A percentile compares a stretch with the other conserved stretches of the same genome.
Conservation (phyloP, 768 basidiomycete genomes). For the Lepiota venenata region DNA sequence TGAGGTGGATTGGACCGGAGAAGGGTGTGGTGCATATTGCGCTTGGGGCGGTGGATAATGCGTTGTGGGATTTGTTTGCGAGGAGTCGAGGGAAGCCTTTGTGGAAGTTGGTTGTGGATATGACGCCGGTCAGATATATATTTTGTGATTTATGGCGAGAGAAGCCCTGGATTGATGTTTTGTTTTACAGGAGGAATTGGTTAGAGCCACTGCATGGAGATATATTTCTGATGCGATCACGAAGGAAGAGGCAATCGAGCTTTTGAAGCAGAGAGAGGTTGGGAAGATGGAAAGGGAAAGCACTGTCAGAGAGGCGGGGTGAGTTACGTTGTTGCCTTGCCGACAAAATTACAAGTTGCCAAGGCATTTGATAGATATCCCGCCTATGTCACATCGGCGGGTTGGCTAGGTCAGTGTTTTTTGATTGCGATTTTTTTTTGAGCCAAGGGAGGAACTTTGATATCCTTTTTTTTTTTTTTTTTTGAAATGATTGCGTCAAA, state of each 20-base stretch:
- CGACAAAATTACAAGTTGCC: not conserved
- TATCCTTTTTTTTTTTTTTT: too few species aligned
- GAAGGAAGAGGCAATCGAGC: constrained; percentile 79
- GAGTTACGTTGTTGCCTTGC: constrained; percentile 8
- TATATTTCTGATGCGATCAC: constrained; percentile 96
- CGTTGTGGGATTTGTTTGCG: constrained; percentile 93
- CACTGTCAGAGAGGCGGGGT: constrained; percentile 70
- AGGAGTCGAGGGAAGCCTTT: constrained; percentile 78
- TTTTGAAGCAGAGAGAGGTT: constrained; percentile 75
- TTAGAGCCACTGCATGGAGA: constrained; percentile 72
- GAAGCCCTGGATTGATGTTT: not conserved
- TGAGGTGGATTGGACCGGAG: constrained; percentile 95
- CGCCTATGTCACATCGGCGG: constrained; percentile 90
- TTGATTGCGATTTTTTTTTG: not conserved
- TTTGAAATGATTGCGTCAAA: too few species aligned
- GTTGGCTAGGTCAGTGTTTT: constrained; percentile 82
- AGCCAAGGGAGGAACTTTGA: too few species aligned
- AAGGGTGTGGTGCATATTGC: constrained; percentile 95
- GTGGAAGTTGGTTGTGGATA: constrained; percentile 93
- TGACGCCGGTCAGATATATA: constrained; percentile 56
- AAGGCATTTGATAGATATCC: constrained; percentile 58
- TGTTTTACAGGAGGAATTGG: constrained; percentile 63
- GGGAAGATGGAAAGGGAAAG: constrained; percentile 78
- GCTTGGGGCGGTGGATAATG: constrained; percentile 85
- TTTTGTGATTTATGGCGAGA: not conserved